Evolutionary conservation across 192 early-diverging fungal species (phyloP).

Genomic region (Coemansia sp.): DNA sequence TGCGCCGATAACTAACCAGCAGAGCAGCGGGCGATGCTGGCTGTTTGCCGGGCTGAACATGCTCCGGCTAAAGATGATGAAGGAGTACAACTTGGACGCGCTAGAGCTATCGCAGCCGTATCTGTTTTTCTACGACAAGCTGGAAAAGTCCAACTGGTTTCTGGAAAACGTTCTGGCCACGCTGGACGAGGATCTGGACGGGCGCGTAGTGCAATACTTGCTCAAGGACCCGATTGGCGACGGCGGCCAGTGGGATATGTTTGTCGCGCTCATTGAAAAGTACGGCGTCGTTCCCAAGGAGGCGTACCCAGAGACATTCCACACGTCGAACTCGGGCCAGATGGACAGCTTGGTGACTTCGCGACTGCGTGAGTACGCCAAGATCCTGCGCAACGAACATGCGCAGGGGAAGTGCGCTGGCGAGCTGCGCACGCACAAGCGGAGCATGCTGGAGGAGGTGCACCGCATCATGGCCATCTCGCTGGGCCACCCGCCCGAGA

Average conservation of each 20-base stretch:
- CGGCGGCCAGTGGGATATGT: slow-evolving; percentile 80
- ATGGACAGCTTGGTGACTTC: slow-evolving; percentile 62
- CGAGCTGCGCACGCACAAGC: slow-evolving; percentile 56
- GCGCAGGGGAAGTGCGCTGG: slow-evolving; percentile 37
- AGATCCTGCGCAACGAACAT: slow-evolving; percentile 55
- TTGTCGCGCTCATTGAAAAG: slow-evolving; percentile 70
- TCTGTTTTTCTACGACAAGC: slow-evolving; percentile 74
- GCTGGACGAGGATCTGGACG: slow-evolving; percentile 59
- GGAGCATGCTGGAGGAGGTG: slow-evolving; percentile 61
- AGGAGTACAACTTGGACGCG: slow-evolving; percentile 72
- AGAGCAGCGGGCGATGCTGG: slow-evolving; percentile 76
- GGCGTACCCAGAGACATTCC: slow-evolving; percentile 62
- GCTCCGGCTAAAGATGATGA: slow-evolving; percentile 64
- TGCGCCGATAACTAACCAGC: slow-evolving; percentile 67
- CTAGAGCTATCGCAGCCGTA: slow-evolving; percentile 78
- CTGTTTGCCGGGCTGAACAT: slow-evolving; percentile 78
- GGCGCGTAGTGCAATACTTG: slow-evolving; percentile 68
- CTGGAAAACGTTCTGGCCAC: slow-evolving; percentile 71
- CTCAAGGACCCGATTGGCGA: slow-evolving; percentile 65
- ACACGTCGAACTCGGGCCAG: slow-evolving; percentile 59
- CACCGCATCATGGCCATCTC: slow-evolving; percentile 68
- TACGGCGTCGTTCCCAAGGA: slow-evolving; percentile 73
- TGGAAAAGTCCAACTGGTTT: slow-evolving; percentile 82
- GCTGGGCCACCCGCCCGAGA: slow-evolving; percentile 66
- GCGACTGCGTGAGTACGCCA: slow-evolving; percentile 69